Evolutionary conservation across 768 basidiomycete genomes (phyloP).

Genomic region (Scleroderma citrinum): DNA sequence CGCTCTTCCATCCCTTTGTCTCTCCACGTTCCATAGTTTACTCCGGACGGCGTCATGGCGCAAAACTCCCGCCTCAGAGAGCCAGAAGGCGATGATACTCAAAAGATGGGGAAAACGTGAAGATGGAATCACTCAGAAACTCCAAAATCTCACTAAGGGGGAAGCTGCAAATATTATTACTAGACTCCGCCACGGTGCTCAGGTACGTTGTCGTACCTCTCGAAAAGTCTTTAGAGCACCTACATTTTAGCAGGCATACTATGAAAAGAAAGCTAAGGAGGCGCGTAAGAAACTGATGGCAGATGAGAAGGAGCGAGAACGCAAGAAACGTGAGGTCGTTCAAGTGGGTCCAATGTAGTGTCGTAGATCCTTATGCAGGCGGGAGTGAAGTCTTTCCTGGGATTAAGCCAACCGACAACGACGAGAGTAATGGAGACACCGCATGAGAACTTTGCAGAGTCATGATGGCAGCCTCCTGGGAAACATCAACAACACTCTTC

Average conservation of each 20-base stretch:
- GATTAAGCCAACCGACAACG: slow-evolving; percentile 5
- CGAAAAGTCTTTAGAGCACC: not conserved
- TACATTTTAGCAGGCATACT: slow-evolving; percentile 39
- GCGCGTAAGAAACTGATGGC: slow-evolving; percentile 29
- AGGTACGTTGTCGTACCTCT: slow-evolving; percentile 35
- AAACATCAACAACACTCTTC: slow-evolving; percentile 40
- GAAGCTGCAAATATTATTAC: slow-evolving; percentile 76
- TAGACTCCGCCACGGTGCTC: slow-evolving; percentile 70
- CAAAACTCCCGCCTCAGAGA: slow-evolving; percentile 48
- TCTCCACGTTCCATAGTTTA: slow-evolving; percentile 36
- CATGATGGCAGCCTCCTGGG: slow-evolving; percentile 61
- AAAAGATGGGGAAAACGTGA: slow-evolving; percentile 43
- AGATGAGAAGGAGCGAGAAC: slow-evolving; percentile 42
- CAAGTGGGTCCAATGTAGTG: slow-evolving; percentile 50
- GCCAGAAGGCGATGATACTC: slow-evolving; percentile 51
- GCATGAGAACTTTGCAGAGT: slow-evolving; percentile 53
- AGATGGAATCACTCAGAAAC: slow-evolving; percentile 16
- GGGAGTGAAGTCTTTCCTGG: not conserved
- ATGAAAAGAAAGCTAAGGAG: slow-evolving; percentile 46
- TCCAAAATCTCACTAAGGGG: slow-evolving; percentile 61
- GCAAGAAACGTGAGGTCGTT: slow-evolving; percentile 50
- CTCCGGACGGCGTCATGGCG: slow-evolving; percentile 66
- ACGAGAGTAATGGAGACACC: slow-evolving; percentile 59
- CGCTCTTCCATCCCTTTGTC: not conserved
- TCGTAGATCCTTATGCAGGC: not conserved